Evolutionary conservation across 371 early-diverging fungal species (phyloP).

Genomic region (Haplosporangium sp.): DNA sequence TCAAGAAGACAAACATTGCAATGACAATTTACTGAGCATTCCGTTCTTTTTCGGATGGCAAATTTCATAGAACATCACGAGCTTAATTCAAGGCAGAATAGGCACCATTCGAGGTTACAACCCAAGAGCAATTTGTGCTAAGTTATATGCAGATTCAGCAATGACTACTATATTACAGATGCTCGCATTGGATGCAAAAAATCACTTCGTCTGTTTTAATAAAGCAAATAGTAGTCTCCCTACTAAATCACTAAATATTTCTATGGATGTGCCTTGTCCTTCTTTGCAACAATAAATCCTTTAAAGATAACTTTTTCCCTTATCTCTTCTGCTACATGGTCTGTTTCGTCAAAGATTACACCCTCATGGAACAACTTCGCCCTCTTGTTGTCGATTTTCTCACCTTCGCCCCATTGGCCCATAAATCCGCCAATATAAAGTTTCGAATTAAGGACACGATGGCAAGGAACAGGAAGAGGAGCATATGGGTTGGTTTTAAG

Average conservation of each 20-base stretch:
- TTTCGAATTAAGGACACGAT: conserved; percentile 79
- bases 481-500: conserved; percentile 81
- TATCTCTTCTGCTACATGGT: conserved; percentile 61
- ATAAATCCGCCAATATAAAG: conserved; percentile 79
- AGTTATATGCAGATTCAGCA: too few relatives aligned
- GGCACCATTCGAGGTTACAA: too few relatives aligned
- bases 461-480: conserved; percentile 85
- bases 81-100: too few relatives aligned
- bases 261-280: not conserved
- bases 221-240: not conserved
- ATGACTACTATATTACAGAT: too few relatives aligned
- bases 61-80: too few relatives aligned
- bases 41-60: too few relatives aligned
- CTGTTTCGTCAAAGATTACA: conserved; percentile 71
- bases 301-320: conserved; percentile 63
- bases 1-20: too few relatives aligned
- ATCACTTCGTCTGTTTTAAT: too few relatives aligned
- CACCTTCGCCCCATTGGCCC: conserved; percentile 73
- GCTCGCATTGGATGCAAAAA: too few relatives aligned
- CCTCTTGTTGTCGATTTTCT: conserved; percentile 73
- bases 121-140: too few relatives aligned
- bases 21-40: too few relatives aligned
- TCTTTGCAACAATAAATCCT: conserved; percentile 57
- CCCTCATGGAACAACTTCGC: conserved; percentile 79
- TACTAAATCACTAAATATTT: not conserved